A percentile compares a stretch with the other conserved stretches of the same genome.
Conservation (phyloP, 371 early-diverging fungal genomes). For the Mortierella sp. region DNA sequence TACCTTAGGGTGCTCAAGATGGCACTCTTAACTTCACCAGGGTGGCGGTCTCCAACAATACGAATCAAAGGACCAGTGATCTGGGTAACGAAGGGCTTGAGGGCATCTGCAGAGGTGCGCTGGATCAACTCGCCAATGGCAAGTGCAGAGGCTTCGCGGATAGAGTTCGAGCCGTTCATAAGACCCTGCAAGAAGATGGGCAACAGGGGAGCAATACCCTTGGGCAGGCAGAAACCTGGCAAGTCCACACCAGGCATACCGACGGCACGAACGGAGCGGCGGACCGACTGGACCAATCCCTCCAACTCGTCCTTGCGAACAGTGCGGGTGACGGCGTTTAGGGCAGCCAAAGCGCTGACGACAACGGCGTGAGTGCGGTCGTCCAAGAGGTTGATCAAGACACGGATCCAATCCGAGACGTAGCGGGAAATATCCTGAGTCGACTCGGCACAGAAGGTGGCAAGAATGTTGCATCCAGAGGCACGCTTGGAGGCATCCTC, state of each 20-base stretch:
- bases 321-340: conserved; percentile 85
- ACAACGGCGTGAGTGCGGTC: conserved; percentile 74
- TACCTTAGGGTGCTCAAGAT: conserved; percentile 89
- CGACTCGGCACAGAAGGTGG: conserved; percentile 80
- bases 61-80: conserved; percentile 98
- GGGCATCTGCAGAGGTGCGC: conserved; percentile 80
- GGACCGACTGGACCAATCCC: conserved; percentile 79
- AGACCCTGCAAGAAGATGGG: conserved; percentile 96
- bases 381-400: conserved; percentile 79
- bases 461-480: conserved; percentile 72
- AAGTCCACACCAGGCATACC: conserved; percentile 76
- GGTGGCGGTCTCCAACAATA: conserved; percentile 96
- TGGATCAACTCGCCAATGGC: conserved; percentile 87
- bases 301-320: conserved; percentile 91
- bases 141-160: conserved; percentile 89
- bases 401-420: conserved; percentile 87
- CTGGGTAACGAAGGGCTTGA: conserved; percentile 93
- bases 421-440: conserved; percentile 78
- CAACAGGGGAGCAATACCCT: conserved; percentile 92
- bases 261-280: conserved; percentile 76
- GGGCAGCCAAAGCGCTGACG: conserved; percentile 82
- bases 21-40: conserved; percentile 91
- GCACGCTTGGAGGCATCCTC: conserved; percentile 68
- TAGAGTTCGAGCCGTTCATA: conserved; percentile 88
- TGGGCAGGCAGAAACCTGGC: conserved; percentile 92